A percentile compares a stretch with the other conserved stretches of the same genome.
Conservation (phyloP, 2,329 filamentous ascomycete species). For the Aspergillus ochraceus region DNA sequence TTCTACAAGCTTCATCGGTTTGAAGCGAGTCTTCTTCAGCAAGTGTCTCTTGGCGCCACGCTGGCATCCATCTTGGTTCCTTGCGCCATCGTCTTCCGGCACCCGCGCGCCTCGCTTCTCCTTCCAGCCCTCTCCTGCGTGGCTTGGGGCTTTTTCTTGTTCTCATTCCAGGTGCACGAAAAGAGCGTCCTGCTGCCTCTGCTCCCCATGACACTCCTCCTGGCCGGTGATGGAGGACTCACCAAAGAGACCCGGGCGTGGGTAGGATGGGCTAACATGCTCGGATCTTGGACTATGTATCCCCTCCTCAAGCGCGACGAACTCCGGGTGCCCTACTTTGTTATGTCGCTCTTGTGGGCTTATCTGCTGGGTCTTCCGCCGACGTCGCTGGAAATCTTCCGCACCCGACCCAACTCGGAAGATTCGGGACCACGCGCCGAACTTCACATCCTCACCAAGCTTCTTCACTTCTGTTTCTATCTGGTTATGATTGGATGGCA, state of each 20-base stretch:
- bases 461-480: constrained; percentile 78
- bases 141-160: constrained; percentile 96
- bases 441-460: constrained; percentile 59
- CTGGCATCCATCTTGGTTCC: constrained; percentile 74
- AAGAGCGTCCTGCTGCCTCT: constrained; percentile 93
- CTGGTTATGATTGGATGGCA: constrained; percentile 79
- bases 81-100: constrained; percentile 75
- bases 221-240: constrained; percentile 76
- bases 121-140: constrained; percentile 79
- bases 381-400: constrained; percentile 68
- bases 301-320: constrained; percentile 85
- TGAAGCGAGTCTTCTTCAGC: constrained; percentile 70
- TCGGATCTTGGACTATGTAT: constrained; percentile 91
- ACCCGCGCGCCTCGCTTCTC: constrained; percentile 73
- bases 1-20: constrained; percentile 82
- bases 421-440: constrained; percentile 44
- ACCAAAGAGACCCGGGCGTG: constrained; percentile 76
- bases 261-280: constrained; percentile 93
- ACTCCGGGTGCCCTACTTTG: constrained; percentile 77
- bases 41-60: constrained; percentile 72
- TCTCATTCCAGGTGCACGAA: constrained; percentile 97
- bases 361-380: constrained; percentile 88
- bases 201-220: constrained; percentile 86
- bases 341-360: constrained; percentile 84
- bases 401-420: constrained; percentile 43